Base-by-base conservation (phyloP, 1,139 yeast genomes). In the Candida sanyaensis region DNA sequence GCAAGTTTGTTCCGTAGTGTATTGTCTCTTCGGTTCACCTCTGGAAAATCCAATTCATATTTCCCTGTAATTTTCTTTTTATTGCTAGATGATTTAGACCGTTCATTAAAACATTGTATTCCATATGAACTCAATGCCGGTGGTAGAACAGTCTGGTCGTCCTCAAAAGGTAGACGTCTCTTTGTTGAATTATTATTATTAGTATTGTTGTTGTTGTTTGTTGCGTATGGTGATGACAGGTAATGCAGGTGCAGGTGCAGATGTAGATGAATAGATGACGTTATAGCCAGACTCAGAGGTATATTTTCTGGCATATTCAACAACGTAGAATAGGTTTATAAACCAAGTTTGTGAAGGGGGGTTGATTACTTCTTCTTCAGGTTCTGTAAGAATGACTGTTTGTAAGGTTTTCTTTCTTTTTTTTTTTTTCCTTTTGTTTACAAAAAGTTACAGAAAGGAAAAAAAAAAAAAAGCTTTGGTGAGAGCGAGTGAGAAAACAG, bases 51-150 rank as follows among this genome's bases (percentile, higher is more conserved):
- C 10, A 41, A 24, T 9, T 47, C 48, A 36, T 50, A 52, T 24
- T 38, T 37, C 5, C 52, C 52, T 1, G 53, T 46, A 4, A 50
- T 42, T 41, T 45, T 29, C 12, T n/a, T 28, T 26, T 49, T 21
- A 40, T 49, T 56, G 45, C 45, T 48, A 26, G 45, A 42, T 34
- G 61, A 52, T 27, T 47, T 37, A 11, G 50, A 41, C 41, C 56
- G 54, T 37, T 65, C 71, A 52, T 67, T 66, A 44, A 72, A 60
- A 44, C 66, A 61, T 34, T 77, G 75, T 45, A 73, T 64, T 55
- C 75, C 64, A 53, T 83, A 84, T 10, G 85, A 78, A 59, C 88
- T 83, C 53, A 85, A 69, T 11, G 83, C 82, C 2, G 90, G 90
- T 0, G 89, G 88, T 49, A 79, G 71, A 51, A 79, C 77, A 24